A percentile compares a stretch with the other conserved stretches of the same genome.
Conservation (phyloP, 1,139 yeast species). For the Nakaseomyces bracarensis region DNA sequence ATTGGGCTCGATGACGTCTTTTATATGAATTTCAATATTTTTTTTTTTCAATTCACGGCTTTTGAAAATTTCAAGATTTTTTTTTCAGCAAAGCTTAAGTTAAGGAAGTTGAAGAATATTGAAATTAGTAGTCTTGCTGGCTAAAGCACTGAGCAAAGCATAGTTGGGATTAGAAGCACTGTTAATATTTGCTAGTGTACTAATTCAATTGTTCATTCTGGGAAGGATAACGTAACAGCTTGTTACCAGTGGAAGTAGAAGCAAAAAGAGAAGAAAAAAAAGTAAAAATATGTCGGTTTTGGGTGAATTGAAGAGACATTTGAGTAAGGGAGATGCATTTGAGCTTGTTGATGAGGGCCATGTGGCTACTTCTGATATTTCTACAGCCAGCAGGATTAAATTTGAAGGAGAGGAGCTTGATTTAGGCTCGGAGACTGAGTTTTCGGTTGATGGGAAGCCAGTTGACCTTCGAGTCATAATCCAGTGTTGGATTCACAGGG, state of each 20-base stretch:
- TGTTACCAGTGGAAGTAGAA: not conserved
- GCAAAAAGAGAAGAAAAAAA: not conserved
- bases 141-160: too few relatives aligned
- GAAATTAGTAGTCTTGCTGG: too few relatives aligned
- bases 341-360: conserved; percentile 21
- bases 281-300: conserved; percentile 14
- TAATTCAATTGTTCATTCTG: too few relatives aligned
- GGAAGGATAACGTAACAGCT: too few relatives aligned
- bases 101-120: too few relatives aligned
- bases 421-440: conserved; percentile 46
- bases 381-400: conserved; percentile 22
- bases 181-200: too few relatives aligned
- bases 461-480: conserved; percentile 56
- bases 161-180: too few relatives aligned
- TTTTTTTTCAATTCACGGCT: too few relatives aligned
- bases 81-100: too few relatives aligned
- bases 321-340: conserved; percentile 16
- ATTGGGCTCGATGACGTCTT: too few relatives aligned
- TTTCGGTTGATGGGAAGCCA: conserved; percentile 44
- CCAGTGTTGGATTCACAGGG: conserved; percentile 75
- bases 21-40: not conserved
- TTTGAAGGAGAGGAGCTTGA: conserved; percentile 19
- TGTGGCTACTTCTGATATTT: conserved; percentile 27
- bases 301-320: conserved; percentile 17
- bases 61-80: too few relatives aligned